phyloP scores from a whole-genome alignment of 352 stramenopile genomes.

The Phytopythium chamaehyphon region DNA sequence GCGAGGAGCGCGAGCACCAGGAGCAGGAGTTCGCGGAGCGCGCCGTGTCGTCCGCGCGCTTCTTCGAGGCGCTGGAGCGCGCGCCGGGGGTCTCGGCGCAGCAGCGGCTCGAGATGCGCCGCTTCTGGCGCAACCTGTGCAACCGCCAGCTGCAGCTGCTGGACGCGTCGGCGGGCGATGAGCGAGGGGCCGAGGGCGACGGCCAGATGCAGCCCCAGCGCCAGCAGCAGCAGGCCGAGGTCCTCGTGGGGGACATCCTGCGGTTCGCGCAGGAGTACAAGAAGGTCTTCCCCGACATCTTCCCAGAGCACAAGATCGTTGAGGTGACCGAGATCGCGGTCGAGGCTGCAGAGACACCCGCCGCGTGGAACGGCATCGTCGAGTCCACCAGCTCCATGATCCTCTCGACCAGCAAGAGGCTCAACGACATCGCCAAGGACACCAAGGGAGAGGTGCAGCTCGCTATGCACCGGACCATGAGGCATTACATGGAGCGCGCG shows the following conservation, averaged over 20 bases:
- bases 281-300: slow-evolving; percentile 75
- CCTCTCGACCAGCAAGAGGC: slow-evolving; percentile 67
- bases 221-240: slow-evolving; percentile 8
- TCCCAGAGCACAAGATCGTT: slow-evolving; percentile 64
- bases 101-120: slow-evolving; percentile 65
- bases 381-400: slow-evolving; percentile 78
- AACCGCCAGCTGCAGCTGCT: slow-evolving; percentile 30
- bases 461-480: slow-evolving; percentile 74
- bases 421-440: slow-evolving; percentile 82
- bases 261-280: slow-evolving; percentile 79
- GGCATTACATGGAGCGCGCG: slow-evolving; percentile 72
- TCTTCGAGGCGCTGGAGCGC: slow-evolving; percentile 60
- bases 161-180: not conserved
- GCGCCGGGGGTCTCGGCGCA: slow-evolving; percentile 45
- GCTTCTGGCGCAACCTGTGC: slow-evolving; percentile 74
- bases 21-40: slow-evolving; percentile 49
- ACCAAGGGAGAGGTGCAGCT: slow-evolving; percentile 81
- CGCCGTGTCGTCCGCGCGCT: slow-evolving; percentile 48
- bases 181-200: not conserved
- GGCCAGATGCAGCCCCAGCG: not conserved
- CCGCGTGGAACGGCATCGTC: slow-evolving; percentile 64
- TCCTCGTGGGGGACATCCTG: slow-evolving; percentile 66
- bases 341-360: slow-evolving; percentile 21
- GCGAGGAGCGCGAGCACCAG: slow-evolving; percentile 63
- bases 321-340: slow-evolving; percentile 45